Conservation (phyloP, 139 green algal genomes). For the Chlorella sp. region DNA sequence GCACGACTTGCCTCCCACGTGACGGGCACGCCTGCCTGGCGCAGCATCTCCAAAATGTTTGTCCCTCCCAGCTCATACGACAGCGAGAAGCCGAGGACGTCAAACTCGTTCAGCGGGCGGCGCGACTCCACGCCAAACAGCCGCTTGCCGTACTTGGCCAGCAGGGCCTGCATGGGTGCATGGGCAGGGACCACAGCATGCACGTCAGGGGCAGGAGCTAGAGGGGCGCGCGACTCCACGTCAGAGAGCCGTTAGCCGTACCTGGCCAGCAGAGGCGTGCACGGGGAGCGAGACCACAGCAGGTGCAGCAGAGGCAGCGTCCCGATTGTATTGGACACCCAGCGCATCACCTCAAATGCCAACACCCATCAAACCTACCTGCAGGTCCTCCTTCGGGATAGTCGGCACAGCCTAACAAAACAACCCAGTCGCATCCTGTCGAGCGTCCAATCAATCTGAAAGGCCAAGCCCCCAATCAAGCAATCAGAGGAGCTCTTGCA, state of each 20-base stretch:
- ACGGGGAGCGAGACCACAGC: not conserved
- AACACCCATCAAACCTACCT: no score
- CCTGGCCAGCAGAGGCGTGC: conserved; percentile 53
- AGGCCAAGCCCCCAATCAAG: no score
- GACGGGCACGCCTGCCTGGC: conserved; percentile 50
- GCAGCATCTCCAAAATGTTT: conserved; percentile 83
- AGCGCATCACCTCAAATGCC: no score
- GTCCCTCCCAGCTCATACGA: conserved; percentile 73
- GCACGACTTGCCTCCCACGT: conserved; percentile 49
- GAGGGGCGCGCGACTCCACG: conserved; percentile 67
- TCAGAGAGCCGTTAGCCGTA: conserved; percentile 69
- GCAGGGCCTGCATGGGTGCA: conserved; percentile 42
- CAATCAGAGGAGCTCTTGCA: not conserved
- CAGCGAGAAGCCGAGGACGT: conserved; percentile 76
- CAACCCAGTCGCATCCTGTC: no score
- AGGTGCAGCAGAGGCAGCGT: not conserved
- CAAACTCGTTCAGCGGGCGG: conserved; percentile 63
- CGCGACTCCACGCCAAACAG: conserved; percentile 76
- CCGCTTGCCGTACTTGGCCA: conserved; percentile 53
- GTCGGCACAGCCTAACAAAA: no score
- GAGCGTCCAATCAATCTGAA: no score
- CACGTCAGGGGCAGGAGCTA: no score
- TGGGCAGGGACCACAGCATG: no score
- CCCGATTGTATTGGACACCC: not conserved
- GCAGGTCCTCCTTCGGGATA: no score